Evolutionary conservation across 768 basidiomycete species (phyloP).

Genomic region (Agaricus bisporus): DNA sequence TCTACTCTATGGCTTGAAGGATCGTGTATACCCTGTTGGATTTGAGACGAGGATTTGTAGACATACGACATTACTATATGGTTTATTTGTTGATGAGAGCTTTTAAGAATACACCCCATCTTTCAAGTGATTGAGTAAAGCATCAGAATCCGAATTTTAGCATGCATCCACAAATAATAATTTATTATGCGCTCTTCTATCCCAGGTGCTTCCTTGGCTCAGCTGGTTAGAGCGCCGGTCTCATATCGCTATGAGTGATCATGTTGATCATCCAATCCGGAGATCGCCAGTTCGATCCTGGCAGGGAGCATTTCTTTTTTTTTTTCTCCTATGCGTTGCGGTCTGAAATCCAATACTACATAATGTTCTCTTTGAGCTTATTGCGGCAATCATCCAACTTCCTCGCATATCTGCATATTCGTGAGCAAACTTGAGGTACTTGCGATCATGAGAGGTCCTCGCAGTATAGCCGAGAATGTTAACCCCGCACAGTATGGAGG

Average conservation of each 20-base stretch:
- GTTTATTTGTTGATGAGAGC: background rate
- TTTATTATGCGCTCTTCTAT: too few species aligned
- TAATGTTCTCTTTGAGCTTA: background rate
- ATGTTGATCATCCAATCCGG: slow-evolving; percentile 4
- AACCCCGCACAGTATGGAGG: background rate
- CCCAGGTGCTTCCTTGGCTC: slow-evolving; percentile 9
- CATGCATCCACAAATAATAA: too few species aligned
- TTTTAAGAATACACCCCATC: too few species aligned
- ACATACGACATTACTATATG: background rate
- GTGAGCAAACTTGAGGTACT: background rate
- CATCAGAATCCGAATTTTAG: too few species aligned
- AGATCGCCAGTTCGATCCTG: slow-evolving; percentile 12
- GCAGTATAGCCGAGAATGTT: slow-evolving; percentile 1
- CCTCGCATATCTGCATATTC: background rate
- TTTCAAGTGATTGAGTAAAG: too few species aligned
- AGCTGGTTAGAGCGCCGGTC: slow-evolving; percentile 12
- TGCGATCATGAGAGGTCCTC: background rate
- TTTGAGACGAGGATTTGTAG: too few species aligned
- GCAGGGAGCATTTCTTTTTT: slow-evolving; percentile 6
- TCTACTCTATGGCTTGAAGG: too few species aligned
- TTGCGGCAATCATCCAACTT: too few species aligned
- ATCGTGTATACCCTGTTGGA: too few species aligned
- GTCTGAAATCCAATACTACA: background rate
- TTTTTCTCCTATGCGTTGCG: background rate
- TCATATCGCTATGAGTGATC: slow-evolving; percentile 7